Base-by-base conservation (phyloP, 305 asterid species). In the Solanum hybrid region DNA sequence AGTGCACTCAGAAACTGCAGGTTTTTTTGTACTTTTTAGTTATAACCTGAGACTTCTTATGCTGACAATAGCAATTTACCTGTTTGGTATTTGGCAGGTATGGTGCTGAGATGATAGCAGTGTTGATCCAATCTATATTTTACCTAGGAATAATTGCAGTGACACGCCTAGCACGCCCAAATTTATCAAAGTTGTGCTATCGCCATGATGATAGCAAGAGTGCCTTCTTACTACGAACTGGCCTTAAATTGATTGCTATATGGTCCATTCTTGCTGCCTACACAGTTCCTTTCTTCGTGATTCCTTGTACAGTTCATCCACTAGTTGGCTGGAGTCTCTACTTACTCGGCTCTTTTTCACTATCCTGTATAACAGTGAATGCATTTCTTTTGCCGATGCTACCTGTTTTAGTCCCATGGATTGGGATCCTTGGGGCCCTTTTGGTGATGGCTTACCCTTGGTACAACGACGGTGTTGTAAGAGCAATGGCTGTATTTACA, bases 361-460 rank as follows among this genome's bases (percentile, higher is more conserved):
- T 96, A 51, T 95, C 95, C 64, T 92, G 92, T 89, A 84, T 96
- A 6, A 98, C 97, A 1, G 77, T 91, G 1, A 97, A 96, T 28
- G 95, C 92, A 4, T 96, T 98, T 89, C 93, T 94, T 28, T 93
- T 98, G 22, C 99, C 99, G 13, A 89, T 94, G 90, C 87, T 97
- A 64, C 97, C 95, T 3, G 96, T 98, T 36, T 71, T 96, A 11
- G 91, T 91, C 8, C 99, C 99, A 5, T 94, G 96, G 96, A 37
- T 95, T 4, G 98, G 94, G 11, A 92, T 95, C 88, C 71, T 94
- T 29, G 98, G 98, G 12, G 51, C 94, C 74, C 99, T 98, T 28
- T 11, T 96, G 78, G 96, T 92, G 13, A 98, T 98, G 99, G 99
- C 96, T 3, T 95, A 86, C 84, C 99, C 99, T 14, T 95, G 98